These are phyloP conservation scores for Abrus precatorius DNA, from an alignment of 306 rosid species.

Conservation along the genomic window DNA sequence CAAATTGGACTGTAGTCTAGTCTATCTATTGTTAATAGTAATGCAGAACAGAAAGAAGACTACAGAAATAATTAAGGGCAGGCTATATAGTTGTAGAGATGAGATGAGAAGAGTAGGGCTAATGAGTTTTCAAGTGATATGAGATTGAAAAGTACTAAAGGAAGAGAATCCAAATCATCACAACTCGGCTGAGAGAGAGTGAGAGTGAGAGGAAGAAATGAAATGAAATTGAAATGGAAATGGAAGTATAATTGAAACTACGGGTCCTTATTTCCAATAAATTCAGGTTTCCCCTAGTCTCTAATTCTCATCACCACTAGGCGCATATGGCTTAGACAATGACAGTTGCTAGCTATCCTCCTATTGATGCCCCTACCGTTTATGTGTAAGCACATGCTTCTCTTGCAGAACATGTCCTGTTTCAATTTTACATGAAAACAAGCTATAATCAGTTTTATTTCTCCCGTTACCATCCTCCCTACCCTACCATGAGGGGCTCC, in stretches of 20 bases:
- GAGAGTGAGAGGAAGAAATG: slow-evolving; percentile 47
- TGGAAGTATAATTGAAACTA: slow-evolving; percentile 43
- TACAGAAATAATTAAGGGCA: slow-evolving; percentile 9
- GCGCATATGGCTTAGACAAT: slow-evolving; percentile 72
- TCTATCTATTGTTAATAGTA: slow-evolving; percentile 4
- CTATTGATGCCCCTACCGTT: slow-evolving; percentile 70
- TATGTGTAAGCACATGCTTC: slow-evolving; percentile 75
- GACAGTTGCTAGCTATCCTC: slow-evolving; percentile 78
- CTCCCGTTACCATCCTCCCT: slow-evolving; percentile 52
- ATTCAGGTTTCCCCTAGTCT: slow-evolving; percentile 76
- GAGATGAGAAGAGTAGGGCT: slow-evolving; percentile 27
- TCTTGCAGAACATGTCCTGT: slow-evolving; percentile 79
- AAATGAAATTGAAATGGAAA: neutral
- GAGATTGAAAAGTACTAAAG: slow-evolving; percentile 51
- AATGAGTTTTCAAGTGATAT: slow-evolving; percentile 47
- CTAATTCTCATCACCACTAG: slow-evolving; percentile 56
- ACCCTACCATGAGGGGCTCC: slow-evolving; percentile 74
- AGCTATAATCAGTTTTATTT: slow-evolving; percentile 50
- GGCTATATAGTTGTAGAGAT: slow-evolving; percentile 34
- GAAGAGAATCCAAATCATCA: slow-evolving; percentile 59
- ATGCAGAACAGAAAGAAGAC: neutral
- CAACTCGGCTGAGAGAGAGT: slow-evolving; percentile 44
- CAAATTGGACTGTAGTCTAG: neutral
- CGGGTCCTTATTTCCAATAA: slow-evolving; percentile 54
- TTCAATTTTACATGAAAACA: slow-evolving; percentile 59